Evolutionary conservation across 257 asterid genomes (phyloP).

Genomic region (Rubia yunnanensis): DNA sequence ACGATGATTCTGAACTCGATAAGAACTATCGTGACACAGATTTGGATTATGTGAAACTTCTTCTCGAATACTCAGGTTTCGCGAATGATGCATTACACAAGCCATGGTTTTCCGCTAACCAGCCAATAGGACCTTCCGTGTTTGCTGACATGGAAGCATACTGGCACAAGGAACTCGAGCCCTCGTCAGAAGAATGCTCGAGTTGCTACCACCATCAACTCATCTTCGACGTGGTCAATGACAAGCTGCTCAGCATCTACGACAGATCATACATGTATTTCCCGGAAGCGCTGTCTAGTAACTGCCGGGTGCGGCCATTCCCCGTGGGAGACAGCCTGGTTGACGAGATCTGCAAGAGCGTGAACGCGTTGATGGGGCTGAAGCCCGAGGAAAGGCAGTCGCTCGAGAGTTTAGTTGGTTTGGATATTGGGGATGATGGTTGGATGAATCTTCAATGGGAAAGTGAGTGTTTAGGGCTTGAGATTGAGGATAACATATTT

Average conservation of each 20-base stretch:
- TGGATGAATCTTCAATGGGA: constrained; percentile 91
- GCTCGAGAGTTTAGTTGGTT: constrained; percentile 31
- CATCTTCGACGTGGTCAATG: constrained; percentile 62
- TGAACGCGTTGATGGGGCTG: constrained; percentile 23
- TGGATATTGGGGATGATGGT: constrained; percentile 42
- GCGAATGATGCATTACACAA: constrained; percentile 22
- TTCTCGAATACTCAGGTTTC: constrained; percentile 60
- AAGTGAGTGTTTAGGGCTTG: constrained; percentile 47
- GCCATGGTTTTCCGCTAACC: constrained; percentile 39
- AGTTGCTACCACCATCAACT: constrained; percentile 55
- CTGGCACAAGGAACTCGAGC: constrained; percentile 45
- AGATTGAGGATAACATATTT: constrained; percentile 57
- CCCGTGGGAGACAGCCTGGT: constrained; percentile 33
- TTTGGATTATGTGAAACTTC: constrained; percentile 36
- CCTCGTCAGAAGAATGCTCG: constrained; percentile 22
- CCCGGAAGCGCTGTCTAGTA: constrained; percentile 46
- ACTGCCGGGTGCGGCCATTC: constrained; percentile 37
- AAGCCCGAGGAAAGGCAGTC: constrained; percentile 33
- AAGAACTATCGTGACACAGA: constrained; percentile 22
- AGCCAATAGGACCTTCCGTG: constrained; percentile 41
- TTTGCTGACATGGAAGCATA: constrained; percentile 43
- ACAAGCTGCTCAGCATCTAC: constrained; percentile 36
- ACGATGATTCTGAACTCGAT: constrained; percentile 2
- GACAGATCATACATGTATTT: constrained; percentile 48
- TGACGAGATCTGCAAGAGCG: constrained; percentile 32